These are phyloP conservation scores for Carex pumila DNA, from an alignment of 176 grass and related monocot species.

Conservation along the genomic window DNA sequence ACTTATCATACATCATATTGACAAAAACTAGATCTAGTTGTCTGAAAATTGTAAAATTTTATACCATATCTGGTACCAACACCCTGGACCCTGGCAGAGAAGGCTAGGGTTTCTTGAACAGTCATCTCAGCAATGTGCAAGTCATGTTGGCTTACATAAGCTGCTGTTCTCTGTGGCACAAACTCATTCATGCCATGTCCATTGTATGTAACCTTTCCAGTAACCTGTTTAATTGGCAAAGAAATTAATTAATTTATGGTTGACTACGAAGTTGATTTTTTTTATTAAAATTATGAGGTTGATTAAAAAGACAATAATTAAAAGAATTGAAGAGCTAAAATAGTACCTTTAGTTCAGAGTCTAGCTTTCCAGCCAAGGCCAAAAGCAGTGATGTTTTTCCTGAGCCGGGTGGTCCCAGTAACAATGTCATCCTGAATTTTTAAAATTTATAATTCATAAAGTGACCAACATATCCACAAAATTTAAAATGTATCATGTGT, in stretches of 20 bases:
- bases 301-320: no score
- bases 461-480: neutral
- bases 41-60: neutral
- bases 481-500: no score
- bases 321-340: no score
- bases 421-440: constrained; percentile 51
- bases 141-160: constrained; percentile 68
- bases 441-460: neutral
- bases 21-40: neutral
- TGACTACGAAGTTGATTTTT: no score
- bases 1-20: constrained; percentile 4
- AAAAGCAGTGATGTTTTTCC: constrained; percentile 54
- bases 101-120: constrained; percentile 57
- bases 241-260: no score
- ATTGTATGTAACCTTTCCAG: constrained; percentile 59
- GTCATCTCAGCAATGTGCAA: constrained; percentile 79
- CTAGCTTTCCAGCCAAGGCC: constrained; percentile 53
- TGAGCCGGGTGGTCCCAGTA: constrained; percentile 50
- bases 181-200: constrained; percentile 69
- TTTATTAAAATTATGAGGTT: no score
- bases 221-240: constrained; percentile 6
- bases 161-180: constrained; percentile 56
- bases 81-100: constrained; percentile 60
- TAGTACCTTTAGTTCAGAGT: constrained; percentile 19
- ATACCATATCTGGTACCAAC: constrained; percentile 71